A percentile compares a stretch with the other conserved stretches of the same genome.
These are phyloP conservation scores for Termitomyces sp. DNA, from an alignment of 768 basidiomycete species.

Conservation along the genomic window DNA sequence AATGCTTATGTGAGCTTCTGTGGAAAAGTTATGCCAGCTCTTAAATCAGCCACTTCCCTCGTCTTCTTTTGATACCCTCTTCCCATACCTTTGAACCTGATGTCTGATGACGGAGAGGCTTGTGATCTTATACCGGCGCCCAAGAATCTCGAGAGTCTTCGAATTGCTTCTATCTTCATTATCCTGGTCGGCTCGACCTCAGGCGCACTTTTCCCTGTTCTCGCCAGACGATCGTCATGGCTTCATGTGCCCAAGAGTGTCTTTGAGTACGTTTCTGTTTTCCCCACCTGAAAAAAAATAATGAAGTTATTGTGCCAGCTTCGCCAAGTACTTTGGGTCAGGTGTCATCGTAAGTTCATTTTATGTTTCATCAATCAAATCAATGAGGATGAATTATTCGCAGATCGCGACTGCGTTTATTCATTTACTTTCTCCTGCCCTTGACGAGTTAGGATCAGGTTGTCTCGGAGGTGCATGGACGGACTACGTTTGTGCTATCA, in stretches of 20 bases:
- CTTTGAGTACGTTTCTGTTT: slow-evolving; percentile 55
- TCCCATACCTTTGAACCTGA: background rate
- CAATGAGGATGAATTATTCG: background rate
- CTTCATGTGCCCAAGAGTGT: slow-evolving; percentile 51
- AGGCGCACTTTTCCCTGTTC: slow-evolving; percentile 70
- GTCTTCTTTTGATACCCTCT: background rate
- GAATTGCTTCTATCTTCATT: slow-evolving; percentile 72
- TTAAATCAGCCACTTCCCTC: background rate
- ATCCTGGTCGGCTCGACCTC: slow-evolving; percentile 52
- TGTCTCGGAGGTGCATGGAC: too few relatives aligned
- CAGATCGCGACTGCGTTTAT: slow-evolving; percentile 90
- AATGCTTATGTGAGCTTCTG: background rate
- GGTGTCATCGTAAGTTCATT: slow-evolving; percentile 72
- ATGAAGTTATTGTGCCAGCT: slow-evolving; percentile 32
- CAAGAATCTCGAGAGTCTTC: slow-evolving; percentile 41
- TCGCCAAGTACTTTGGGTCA: slow-evolving; percentile 88
- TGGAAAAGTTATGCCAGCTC: background rate
- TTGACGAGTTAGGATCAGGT: too few relatives aligned
- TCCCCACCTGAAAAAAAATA: too few relatives aligned
- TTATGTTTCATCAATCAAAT: slow-evolving; percentile 3
- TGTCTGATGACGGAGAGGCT: slow-evolving; percentile 13
- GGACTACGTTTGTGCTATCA: too few relatives aligned
- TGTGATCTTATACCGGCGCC: slow-evolving; percentile 53
- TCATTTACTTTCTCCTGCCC: slow-evolving; percentile 71
- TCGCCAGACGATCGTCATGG: slow-evolving; percentile 46